These are phyloP conservation scores for Xylariaceae sp. DNA, from an alignment of 2,329 filamentous ascomycete genomes.

Conservation along the genomic window DNA sequence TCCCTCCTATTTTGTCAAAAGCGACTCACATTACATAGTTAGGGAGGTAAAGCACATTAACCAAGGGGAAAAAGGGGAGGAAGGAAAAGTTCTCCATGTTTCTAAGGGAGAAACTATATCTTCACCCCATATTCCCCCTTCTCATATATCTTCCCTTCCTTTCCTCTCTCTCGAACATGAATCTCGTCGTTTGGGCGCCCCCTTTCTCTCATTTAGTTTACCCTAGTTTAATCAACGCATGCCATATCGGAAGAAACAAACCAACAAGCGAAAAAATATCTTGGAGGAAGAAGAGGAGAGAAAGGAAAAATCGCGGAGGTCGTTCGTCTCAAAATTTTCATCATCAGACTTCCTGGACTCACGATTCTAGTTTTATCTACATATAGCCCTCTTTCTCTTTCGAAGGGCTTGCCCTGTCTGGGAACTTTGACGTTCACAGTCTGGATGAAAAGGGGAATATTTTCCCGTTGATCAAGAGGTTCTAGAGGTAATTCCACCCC, in stretches of 20 bases:
- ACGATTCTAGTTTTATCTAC: background rate
- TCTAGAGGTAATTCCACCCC: slow-evolving; percentile 12
- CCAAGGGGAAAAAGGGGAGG: too few relatives aligned
- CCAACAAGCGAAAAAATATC: background rate
- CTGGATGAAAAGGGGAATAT: background rate
- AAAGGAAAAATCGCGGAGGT: background rate
- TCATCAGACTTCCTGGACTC: background rate
- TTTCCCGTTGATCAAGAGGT: slow-evolving; percentile 6
- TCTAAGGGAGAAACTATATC: background rate
- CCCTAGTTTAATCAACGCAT: background rate
- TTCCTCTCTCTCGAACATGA: background rate
- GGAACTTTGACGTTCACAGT: background rate
- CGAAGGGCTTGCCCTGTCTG: background rate
- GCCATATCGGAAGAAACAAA: background rate
- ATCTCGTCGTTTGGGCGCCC: background rate
- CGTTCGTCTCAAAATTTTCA: background rate
- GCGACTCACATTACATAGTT: too few relatives aligned
- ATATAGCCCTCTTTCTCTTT: slow-evolving; percentile 4
- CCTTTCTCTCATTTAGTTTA: background rate
- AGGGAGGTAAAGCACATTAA: too few relatives aligned
- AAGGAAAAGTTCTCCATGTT: background rate
- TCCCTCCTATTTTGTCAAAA: background rate
- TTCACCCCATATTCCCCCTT: background rate
- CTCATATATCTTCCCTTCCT: background rate
- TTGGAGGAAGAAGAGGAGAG: background rate